A percentile compares a stretch with the other conserved stretches of the same genome.
phyloP scores from a whole-genome alignment of 495 filamentous ascomycete genomes.

The Echria macrotheca region DNA sequence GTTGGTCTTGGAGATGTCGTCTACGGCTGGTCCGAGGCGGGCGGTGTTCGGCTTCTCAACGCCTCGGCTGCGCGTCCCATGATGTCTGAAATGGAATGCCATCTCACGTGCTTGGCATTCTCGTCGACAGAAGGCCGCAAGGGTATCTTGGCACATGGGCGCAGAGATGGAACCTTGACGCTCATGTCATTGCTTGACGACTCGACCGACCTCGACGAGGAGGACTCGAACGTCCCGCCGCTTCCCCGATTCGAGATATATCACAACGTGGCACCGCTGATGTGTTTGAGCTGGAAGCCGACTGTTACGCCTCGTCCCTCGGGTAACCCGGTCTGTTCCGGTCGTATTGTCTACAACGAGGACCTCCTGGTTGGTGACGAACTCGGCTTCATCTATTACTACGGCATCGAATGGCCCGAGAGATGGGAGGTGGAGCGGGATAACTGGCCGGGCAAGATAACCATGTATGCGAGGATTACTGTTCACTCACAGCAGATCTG shows the following conservation, averaged over 20 bases:
- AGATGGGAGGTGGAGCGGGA: constrained; percentile 46
- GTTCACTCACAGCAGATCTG: constrained; percentile 90
- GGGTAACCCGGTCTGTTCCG: constrained; percentile 27
- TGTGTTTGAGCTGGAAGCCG: constrained; percentile 70
- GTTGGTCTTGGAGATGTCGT: constrained; percentile 75
- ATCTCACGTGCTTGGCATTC: constrained; percentile 79
- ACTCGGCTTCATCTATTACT: constrained; percentile 78
- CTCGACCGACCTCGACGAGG: constrained; percentile 5
- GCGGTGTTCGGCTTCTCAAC: constrained; percentile 46
- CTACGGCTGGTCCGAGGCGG: constrained; percentile 81
- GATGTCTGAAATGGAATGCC: constrained; percentile 28
- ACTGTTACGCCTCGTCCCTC: constrained; percentile 38
- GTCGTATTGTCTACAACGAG: constrained; percentile 52
- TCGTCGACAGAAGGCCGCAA: constrained; percentile 72
- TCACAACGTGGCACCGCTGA: constrained; percentile 63
- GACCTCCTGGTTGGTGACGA: constrained; percentile 89
- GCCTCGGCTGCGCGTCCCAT: constrained; percentile 19
- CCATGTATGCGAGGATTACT: constrained; percentile 65
- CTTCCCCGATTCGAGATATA: constrained; percentile 65
- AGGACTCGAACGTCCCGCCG: constrained; percentile 2
- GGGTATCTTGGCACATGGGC: constrained; percentile 79
- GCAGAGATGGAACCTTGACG: constrained; percentile 58
- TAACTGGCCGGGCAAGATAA: constrained; percentile 74
- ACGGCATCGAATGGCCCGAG: constrained; percentile 81
- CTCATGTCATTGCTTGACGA: constrained; percentile 49